phyloP scores from a whole-genome alignment of 129 eudicot species.

The Saussurea involucrata region DNA sequence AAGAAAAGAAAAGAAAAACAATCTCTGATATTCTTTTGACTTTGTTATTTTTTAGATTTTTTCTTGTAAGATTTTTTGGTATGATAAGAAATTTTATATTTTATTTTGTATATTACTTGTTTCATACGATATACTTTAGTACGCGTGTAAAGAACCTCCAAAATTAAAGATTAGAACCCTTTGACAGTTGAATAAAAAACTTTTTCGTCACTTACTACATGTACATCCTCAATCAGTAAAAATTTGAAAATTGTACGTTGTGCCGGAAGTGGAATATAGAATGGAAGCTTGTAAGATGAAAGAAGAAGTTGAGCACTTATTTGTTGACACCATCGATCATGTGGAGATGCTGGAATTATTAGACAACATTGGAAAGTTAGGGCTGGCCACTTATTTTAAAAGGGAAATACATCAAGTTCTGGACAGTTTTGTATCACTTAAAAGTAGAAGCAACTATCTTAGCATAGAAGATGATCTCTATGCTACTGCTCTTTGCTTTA shows the following conservation, averaged over 20 bases:
- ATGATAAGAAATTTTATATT: too few relatives aligned
- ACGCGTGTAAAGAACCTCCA: too few relatives aligned
- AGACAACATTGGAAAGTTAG: conserved; percentile 31
- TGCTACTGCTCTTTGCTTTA: conserved; percentile 36
- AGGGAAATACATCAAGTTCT: conserved; percentile 24
- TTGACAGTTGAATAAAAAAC: too few relatives aligned
- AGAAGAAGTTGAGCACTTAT: conserved; percentile 21
- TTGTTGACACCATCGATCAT: conserved; percentile 10
- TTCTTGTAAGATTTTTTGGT: too few relatives aligned
- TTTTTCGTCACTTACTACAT: too few relatives aligned
- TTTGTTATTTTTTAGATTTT: too few relatives aligned
- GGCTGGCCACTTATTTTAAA: conserved; percentile 24
- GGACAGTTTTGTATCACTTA: conserved; percentile 1
- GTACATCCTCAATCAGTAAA: not conserved
- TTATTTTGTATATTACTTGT: too few relatives aligned
- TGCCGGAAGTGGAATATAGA: conserved; percentile 36
- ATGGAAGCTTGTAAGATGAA: conserved; percentile 11
- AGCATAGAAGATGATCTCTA: conserved; percentile 19
- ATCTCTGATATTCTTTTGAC: too few relatives aligned
- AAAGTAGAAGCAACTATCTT: not conserved
- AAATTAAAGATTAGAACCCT: too few relatives aligned
- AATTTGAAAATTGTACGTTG: not conserved
- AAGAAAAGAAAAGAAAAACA: too few relatives aligned
- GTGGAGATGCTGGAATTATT: conserved; percentile 35
- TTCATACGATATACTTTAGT: too few relatives aligned